These are phyloP conservation scores for Rhodotorula sp. DNA, from an alignment of 1,284 basidiomycete species.

Conservation along the genomic window DNA sequence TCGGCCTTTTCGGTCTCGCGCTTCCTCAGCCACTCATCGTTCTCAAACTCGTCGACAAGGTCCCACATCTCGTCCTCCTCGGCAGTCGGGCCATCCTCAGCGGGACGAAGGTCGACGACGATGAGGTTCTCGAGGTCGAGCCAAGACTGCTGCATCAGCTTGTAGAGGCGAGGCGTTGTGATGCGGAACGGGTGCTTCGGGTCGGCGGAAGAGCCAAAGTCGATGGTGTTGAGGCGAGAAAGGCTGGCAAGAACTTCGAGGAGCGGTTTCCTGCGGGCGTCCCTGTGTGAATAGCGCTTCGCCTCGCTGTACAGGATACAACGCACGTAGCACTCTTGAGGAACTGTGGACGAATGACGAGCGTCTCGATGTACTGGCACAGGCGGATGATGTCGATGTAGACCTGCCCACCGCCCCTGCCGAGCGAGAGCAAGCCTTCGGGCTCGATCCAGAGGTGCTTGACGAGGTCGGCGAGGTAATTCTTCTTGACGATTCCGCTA, in stretches of 20 bases:
- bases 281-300: neutral
- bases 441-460: conserved; percentile 14
- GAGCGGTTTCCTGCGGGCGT: conserved; percentile 15
- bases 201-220: conserved; percentile 24
- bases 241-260: conserved; percentile 24
- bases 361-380: conserved; percentile 28
- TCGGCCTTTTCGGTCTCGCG: neutral
- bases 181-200: conserved; percentile 26
- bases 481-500: conserved; percentile 1
- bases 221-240: conserved; percentile 24
- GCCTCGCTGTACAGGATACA: too few species aligned
- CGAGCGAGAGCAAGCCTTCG: conserved; percentile 13
- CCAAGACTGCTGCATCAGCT: conserved; percentile 15
- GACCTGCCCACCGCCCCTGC: conserved; percentile 32
- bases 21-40: neutral
- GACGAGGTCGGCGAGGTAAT: conserved; percentile 24
- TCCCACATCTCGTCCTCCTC: conserved; percentile 32
- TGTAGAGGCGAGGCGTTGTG: conserved; percentile 26
- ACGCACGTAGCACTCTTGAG: conserved; percentile 29
- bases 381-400: conserved; percentile 32
- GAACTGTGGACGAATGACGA: conserved; percentile 27
- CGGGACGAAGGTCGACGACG: conserved; percentile 7
- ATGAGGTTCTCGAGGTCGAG: conserved; percentile 23
- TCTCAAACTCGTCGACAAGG: neutral
- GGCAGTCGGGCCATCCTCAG: neutral